Evolutionary conservation across 169 alveolate species (phyloP).

Genomic region (Neospora caninum): DNA sequence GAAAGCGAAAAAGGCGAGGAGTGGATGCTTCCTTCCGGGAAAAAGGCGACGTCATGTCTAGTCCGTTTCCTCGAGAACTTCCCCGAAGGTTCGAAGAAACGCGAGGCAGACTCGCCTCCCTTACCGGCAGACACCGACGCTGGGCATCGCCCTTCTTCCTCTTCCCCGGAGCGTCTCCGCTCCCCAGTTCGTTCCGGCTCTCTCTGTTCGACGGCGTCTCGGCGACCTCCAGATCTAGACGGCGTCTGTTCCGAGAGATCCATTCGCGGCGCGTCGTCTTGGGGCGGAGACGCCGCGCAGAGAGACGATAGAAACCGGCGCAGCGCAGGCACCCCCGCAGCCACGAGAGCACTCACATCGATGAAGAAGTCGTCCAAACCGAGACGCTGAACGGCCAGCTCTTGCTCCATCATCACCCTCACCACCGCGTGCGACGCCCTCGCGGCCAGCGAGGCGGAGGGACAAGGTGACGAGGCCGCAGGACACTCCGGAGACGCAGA

Average conservation of each 20-base stretch:
- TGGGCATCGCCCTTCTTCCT: too few species aligned
- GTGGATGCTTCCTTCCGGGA: neutral
- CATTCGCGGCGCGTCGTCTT: too few species aligned
- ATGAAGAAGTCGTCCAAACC: constrained; percentile 56
- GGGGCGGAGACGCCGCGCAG: too few species aligned
- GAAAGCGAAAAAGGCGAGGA: neutral
- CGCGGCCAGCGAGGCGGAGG: neutral
- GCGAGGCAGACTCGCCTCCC: too few species aligned
- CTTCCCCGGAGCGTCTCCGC: too few species aligned
- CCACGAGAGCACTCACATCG: neutral
- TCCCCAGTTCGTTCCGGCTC: too few species aligned
- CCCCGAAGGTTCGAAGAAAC: too few species aligned
- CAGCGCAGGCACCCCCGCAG: constrained; percentile 2
- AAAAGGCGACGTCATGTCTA: neutral
- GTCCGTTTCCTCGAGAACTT: too few species aligned
- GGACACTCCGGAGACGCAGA: neutral
- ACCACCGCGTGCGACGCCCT: neutral
- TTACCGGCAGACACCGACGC: too few species aligned
- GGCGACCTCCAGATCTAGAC: too few species aligned
- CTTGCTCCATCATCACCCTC: neutral
- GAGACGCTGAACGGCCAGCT: constrained; percentile 25
- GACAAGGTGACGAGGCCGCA: neutral
- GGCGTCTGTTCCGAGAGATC: too few species aligned
- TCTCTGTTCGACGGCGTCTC: too few species aligned
- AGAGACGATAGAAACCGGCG: neutral